Percentiles rank a stretch among this genome's conserved stretches.
phyloP scores from a whole-genome alignment of 1,284 basidiomycete genomes.

The Ceratobasidium sp. region DNA sequence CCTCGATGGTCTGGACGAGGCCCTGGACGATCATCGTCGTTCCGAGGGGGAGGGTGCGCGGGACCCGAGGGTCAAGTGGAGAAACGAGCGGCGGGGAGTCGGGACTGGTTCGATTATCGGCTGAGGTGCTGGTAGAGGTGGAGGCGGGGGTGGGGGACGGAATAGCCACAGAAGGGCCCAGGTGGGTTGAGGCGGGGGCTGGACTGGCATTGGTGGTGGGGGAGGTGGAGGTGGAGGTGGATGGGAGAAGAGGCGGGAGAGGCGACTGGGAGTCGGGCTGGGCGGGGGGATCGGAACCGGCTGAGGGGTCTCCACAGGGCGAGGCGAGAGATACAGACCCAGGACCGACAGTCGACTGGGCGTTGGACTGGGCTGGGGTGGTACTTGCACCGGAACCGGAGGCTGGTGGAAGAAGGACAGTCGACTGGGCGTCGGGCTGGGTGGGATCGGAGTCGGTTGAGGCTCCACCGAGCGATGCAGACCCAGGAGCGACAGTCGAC shows the following conservation, averaged over 20 bases:
- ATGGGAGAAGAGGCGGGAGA: neutral
- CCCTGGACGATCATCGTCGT: constrained; percentile 44
- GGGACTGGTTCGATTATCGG: neutral
- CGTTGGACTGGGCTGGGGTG: no score
- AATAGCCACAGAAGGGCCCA: no score
- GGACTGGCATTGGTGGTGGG: constrained; percentile 3
- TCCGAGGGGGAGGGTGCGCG: constrained; percentile 38
- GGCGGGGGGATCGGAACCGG: neutral
- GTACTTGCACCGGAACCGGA: constrained; percentile 1
- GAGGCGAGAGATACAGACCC: no score
- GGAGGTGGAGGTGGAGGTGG: constrained; percentile 26
- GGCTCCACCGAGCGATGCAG: constrained; percentile 27
- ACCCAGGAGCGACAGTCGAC: constrained; percentile 49
- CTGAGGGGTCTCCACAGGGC: no score
- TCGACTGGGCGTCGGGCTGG: no score
- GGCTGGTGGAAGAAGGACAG: constrained; percentile 47
- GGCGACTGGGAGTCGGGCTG: neutral
- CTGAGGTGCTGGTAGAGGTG: constrained; percentile 6
- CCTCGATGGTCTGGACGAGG: constrained; percentile 44
- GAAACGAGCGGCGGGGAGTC: neutral
- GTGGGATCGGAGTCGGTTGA: constrained; percentile 45
- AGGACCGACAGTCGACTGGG: no score
- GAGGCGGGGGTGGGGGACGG: neutral
- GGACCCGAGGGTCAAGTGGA: neutral
- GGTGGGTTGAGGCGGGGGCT: constrained; percentile 30